These are phyloP conservation scores for Jaltomata sinuosa DNA, from an alignment of 257 asterid species.

Conservation along the genomic window DNA sequence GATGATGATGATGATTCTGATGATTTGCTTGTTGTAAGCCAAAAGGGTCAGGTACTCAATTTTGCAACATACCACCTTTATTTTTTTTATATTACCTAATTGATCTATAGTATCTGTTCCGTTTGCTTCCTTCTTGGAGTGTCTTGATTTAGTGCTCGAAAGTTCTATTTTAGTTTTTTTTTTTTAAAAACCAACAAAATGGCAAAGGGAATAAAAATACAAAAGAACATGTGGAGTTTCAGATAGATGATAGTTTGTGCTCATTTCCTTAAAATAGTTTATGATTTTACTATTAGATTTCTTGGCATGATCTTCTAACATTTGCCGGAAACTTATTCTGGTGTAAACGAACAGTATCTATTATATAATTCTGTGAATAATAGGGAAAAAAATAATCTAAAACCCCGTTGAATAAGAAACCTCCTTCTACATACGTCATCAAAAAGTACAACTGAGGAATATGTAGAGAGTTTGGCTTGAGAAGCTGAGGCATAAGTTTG, in stretches of 20 bases:
- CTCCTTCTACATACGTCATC: background rate
- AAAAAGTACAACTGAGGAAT: background rate
- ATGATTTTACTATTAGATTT: background rate
- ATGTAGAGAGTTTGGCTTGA: background rate
- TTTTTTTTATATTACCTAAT: background rate
- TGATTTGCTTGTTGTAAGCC: slow-evolving; percentile 55
- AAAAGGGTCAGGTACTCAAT: slow-evolving; percentile 78
- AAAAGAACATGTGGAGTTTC: background rate
- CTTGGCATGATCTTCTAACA: background rate
- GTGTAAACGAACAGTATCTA: background rate
- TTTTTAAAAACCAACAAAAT: background rate
- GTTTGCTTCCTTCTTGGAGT: background rate
- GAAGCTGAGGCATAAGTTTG: background rate
- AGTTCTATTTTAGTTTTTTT: background rate
- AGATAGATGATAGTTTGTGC: background rate
- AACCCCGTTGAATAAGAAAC: background rate
- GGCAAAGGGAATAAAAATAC: background rate
- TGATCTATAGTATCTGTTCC: background rate
- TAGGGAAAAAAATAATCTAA: background rate
- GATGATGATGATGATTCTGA: slow-evolving; percentile 65
- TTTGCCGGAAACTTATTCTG: background rate
- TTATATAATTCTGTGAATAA: background rate
- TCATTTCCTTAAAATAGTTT: background rate
- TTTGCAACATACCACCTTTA: background rate
- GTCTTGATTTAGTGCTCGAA: background rate